Base-by-base conservation (phyloP, 2,329 filamentous ascomycete genomes). In the Pseudogymnoascus sp. region DNA sequence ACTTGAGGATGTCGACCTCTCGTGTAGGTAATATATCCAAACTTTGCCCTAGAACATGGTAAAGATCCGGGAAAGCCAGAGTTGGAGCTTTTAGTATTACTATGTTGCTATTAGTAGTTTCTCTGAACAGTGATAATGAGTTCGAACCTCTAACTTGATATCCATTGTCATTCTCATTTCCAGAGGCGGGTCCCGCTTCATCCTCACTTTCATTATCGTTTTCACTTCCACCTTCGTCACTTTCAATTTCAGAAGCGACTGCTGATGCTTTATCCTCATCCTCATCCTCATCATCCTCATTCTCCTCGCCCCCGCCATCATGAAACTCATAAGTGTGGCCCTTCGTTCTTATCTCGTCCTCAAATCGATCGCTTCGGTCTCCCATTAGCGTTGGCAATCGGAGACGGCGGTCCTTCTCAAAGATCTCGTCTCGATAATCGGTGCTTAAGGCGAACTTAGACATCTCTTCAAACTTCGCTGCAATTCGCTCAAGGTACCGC, bases 361-460 rank as follows among this genome's bases (percentile, higher is more conserved):
- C 30, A 59, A 60, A 66, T 23, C 14, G 45, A 28, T 66, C 64
- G 9, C 12, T 61, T 30, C 61, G 61, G 22, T 63, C 41, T 12
- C 62, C 63, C 4, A 49, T 49, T 35, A 63, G 45, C 36, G 64
- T 66, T 19, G 63, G 61, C 35, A 66, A 33, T 28, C 62, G 62
- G 25, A 66, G 60, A 12, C 39, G 23, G 16, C 52, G 38, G 36
- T 38, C 22, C 9, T 22, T 36, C 25, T 23, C 36, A 61, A 66
- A 65, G 19, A 60, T 38, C 19, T 16, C 16, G 19, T 66, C 19
- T 8, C 60, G 55, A 42, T 66, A 66, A 38, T 64, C 62, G 5
- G 60, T 58, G 62, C 60, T 61, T 11, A 66, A 36, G 9, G 65
- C 65, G 36, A 16, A 41, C 30, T 58, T 55, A 28, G 62, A 60